Evolutionary conservation across 768 basidiomycete species (phyloP), one percentile per base, ranked within the genome.

Genomic region (Exidia glandulosa): DNA sequence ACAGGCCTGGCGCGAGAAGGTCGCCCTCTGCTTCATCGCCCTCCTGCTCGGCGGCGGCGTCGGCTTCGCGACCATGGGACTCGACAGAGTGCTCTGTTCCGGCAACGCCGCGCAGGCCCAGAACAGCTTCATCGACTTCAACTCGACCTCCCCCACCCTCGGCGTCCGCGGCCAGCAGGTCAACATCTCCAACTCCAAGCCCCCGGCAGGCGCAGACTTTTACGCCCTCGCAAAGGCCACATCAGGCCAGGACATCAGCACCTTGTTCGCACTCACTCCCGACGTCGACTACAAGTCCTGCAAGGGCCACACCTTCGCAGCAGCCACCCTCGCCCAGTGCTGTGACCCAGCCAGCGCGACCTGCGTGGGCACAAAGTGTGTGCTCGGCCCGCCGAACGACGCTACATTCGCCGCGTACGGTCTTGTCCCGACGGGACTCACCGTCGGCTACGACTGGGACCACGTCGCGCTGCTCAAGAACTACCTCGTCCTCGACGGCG

Each of bases 1-100:
- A 62, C 91, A 96, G 71, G 96, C 96, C 1, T 99, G 96, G 96
- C 83, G 94, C 68, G 96, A 99, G 74, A 99, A 98, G 78, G 85
- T 95, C 60, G 84, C 93, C 5, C 77, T 99, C 3, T 97, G 94
- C 73, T 84, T 89, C 71, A 86, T 97, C 68, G 90, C 93, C 57
- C 64, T 82, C 60, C 37, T 93, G 48, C 72, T 96, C 23, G 96
- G 95, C 64, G 84, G 78, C 23, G 71, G 76, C 50, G 81, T 97
- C 57, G 95, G 91, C 10, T 99, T 99, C 73, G 79, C 87, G 59
- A 99, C 96, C 37, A 90, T 99, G 64, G 95, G 95, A 34, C 83
- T 95, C 52, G 90, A 96, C 74, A 85, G 85, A 66, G 90, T 92
- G 50, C 81, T 99, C 32, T 99, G 96, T 74, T 93, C 94, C 1